Percentiles rank a stretch among this genome's conserved stretches.
Evolutionary conservation across 306 rosid species (phyloP).

Genomic region (Ceratonia siliqua): DNA sequence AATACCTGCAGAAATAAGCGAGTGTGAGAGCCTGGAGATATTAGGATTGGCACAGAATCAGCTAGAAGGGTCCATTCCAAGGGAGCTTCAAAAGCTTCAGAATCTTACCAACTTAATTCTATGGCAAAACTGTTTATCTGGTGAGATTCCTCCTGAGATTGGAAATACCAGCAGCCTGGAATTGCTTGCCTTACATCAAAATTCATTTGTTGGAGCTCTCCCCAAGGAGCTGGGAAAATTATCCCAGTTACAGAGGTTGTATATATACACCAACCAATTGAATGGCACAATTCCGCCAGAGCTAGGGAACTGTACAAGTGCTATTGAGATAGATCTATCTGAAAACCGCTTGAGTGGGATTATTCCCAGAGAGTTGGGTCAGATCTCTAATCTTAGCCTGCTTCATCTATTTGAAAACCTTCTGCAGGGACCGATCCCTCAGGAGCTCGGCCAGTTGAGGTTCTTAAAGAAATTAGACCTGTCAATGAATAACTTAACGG

Average conservation of each 20-base stretch:
- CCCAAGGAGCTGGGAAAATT: slow-evolving; percentile 66
- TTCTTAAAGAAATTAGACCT: slow-evolving; percentile 54
- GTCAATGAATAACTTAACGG: slow-evolving; percentile 67
- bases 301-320: slow-evolving; percentile 68
- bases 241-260: slow-evolving; percentile 50
- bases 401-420: slow-evolving; percentile 76
- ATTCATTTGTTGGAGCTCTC: slow-evolving; percentile 49
- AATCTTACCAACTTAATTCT: slow-evolving; percentile 64
- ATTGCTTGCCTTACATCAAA: slow-evolving; percentile 67
- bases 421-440: slow-evolving; percentile 63
- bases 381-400: slow-evolving; percentile 54
- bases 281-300: slow-evolving; percentile 70
- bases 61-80: slow-evolving; percentile 66
- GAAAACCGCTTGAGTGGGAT: slow-evolving; percentile 61
- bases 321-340: slow-evolving; percentile 69
- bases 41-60: slow-evolving; percentile 73
- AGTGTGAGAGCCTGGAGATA: slow-evolving; percentile 63
- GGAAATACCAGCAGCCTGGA: slow-evolving; percentile 62
- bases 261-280: slow-evolving; percentile 69
- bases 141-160: slow-evolving; percentile 69
- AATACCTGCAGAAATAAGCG: slow-evolving; percentile 55
- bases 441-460: slow-evolving; percentile 57
- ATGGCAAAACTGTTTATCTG: slow-evolving; percentile 66
- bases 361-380: slow-evolving; percentile 65
- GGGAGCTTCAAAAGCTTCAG: slow-evolving; percentile 61